Percentiles rank a stretch among this genome's conserved stretches.
Conservation (phyloP, 257 asterid species). For the Solanum microdontum region DNA sequence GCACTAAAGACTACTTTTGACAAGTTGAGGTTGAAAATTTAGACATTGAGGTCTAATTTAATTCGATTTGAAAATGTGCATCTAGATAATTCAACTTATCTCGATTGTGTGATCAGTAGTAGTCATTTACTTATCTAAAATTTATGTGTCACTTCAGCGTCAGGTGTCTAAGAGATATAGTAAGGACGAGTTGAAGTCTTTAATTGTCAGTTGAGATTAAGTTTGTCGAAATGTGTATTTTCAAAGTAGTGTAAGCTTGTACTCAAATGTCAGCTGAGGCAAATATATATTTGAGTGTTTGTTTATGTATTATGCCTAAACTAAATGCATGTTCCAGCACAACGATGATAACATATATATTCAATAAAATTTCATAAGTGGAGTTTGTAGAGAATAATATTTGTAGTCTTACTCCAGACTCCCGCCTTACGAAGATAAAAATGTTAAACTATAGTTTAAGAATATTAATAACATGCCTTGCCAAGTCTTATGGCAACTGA, state of each 20-base stretch:
- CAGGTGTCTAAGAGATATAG: neutral
- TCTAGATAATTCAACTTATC: neutral
- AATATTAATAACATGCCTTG: neutral
- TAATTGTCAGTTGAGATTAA: neutral
- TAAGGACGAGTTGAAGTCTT: neutral
- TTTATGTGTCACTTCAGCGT: neutral
- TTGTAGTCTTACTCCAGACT: neutral
- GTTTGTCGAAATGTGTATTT: neutral
- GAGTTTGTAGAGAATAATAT: accelerated
- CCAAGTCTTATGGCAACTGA: neutral
- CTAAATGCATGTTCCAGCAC: neutral
- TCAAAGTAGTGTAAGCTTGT: neutral
- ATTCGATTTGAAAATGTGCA: accelerated
- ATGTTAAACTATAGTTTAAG: neutral
- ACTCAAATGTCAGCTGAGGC: too few relatives aligned
- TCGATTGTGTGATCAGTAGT: neutral
- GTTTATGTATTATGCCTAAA: neutral
- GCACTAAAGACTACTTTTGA: neutral
- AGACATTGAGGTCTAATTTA: neutral
- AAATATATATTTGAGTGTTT: neutral
- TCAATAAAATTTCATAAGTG: accelerated
- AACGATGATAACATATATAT: neutral
- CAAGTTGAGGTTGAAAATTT: neutral
- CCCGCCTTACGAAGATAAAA: neutral
- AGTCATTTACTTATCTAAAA: neutral